A percentile compares a stretch with the other conserved stretches of the same genome.
phyloP scores from a whole-genome alignment of 1,284 basidiomycete genomes.

The Ceratobasidium sp. region DNA sequence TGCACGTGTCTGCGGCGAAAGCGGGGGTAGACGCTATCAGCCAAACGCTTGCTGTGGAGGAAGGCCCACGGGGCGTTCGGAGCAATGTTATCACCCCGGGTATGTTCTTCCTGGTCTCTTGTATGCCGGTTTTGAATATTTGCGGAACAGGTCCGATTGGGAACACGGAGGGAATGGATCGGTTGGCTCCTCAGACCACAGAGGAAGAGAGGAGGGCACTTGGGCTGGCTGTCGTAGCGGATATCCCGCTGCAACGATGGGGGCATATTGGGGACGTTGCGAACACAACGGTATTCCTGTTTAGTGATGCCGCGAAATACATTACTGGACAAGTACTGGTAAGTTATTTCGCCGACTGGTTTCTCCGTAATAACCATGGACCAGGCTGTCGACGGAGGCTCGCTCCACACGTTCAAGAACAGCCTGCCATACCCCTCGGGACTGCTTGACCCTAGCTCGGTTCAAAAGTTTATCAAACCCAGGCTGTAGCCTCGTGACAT shows the following conservation, averaged over 20 bases:
- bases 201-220: constrained; percentile 49
- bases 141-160: constrained; percentile 67
- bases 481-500: constrained; percentile 53
- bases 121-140: background rate
- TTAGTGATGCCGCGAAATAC: constrained; percentile 86
- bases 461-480: constrained; percentile 57
- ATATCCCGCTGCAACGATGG: constrained; percentile 69
- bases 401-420: constrained; percentile 64
- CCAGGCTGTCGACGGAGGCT: constrained; percentile 69
- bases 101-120: constrained; percentile 16
- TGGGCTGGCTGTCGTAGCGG: constrained; percentile 43
- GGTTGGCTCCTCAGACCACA: constrained; percentile 65
- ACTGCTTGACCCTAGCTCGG: constrained; percentile 66
- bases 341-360: constrained; percentile 19
- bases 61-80: constrained; percentile 93
- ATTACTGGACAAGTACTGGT: constrained; percentile 79
- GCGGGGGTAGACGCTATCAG: constrained; percentile 92
- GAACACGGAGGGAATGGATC: constrained; percentile 86
- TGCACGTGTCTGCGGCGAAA: constrained; percentile 94
- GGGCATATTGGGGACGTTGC: constrained; percentile 81
- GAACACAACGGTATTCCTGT: constrained; percentile 85
- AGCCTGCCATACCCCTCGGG: constrained; percentile 72
- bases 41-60: constrained; percentile 87
- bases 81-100: constrained; percentile 94
- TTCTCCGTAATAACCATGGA: background rate